Base-by-base conservation (phyloP, 1,284 basidiomycete species). In the Ustilago bromivora region DNA sequence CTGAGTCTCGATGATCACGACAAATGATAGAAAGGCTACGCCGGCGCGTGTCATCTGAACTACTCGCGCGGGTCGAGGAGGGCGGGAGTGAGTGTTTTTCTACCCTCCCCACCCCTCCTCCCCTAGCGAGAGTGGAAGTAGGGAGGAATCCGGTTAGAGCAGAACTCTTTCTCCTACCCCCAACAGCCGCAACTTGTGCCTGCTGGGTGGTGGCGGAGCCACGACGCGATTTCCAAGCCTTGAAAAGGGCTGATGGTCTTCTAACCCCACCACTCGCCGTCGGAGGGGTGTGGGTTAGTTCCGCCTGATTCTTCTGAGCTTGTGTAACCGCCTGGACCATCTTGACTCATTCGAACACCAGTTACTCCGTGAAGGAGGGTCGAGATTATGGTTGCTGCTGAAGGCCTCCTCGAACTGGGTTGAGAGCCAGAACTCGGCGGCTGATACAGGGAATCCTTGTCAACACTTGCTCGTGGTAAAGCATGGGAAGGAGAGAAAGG, bases 301-400 rank as follows among this genome's bases (percentile, higher is more conserved):
- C 43, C 43, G 11, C n/a, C 5, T 8, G 43, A 23, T 19, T 46
- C 28, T 40, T 43, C 43, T 51, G 28, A n/a, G 35, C 41, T 12
- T 10, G 53, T 55, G n/a, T 49, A 36, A 6, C 12, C 35, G 31
- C 59, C 56, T 0, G 52, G 41, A 23, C 34, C 56, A 19, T 71
- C 68, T 17, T 61, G 62, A 28, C 54, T 64, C 13, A 40, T 19
- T 3, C 62, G 17, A 2, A 46, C 41, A 15, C 49, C 28, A 7
- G 49, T 51, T 2, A 52, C 57, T 0, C 32, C 49, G 38, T 64
- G 61, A 9, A 72, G 34, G 1, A 72, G 51, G 11, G 65, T 67
- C 28, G 70, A 72, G 65, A 72, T 72, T 54, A 72, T 72, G 5
- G 70, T 72, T 0, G 61, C 70, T 7, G 70, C 70, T 3, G 52